Evolutionary conservation across 1,284 basidiomycete genomes (phyloP), one percentile per base, ranked within the genome.

Genomic region (Apiotrichum montevideense): DNA sequence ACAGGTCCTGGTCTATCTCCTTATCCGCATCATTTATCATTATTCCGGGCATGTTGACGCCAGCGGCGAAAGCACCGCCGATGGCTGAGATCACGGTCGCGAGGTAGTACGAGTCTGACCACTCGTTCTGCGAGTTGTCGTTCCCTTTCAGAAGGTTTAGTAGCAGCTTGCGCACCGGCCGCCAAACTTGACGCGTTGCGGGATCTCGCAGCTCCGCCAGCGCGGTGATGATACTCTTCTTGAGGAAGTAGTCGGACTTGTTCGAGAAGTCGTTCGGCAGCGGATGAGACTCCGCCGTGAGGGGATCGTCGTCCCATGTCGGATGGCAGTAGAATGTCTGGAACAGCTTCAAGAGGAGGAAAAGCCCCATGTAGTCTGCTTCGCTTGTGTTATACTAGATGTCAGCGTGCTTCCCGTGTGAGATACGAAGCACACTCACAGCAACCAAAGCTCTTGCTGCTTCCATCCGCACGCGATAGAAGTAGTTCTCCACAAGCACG

Each of bases 271-370:
- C 88, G 72, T 98, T 98, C 14, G 93, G 90, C 62, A 87, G 85
- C 1, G 93, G 92, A 14, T 93, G 87, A 71, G 88, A 94, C 44
- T 84, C 86, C 68, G 91, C 88, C 4, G 80, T 81, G 71, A 93
- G 90, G 3, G 92, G 80, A 69, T 93, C 90, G 55, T 84, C 85
- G 57, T 87, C 84, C 68, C 87, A 85, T 1, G 89, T 87, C 13
- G 91, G 87, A 69, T 94, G 90, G 72, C 94, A 98, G 73, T 88
- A 93, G 46, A 87, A 84, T n/a, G 90, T 81, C 45, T 80, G 77
- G 78, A 96, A 97, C 35, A 98, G 83, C 78, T 97, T 98, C 79
- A 97, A 87, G 34, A 98, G 82, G 70, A 96, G 91, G 77, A 98
- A 98, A 13, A 97, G 81, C 4, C 96, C 96, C 54, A 98, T 80